A percentile compares a stretch with the other conserved stretches of the same genome.
These are phyloP conservation scores for Leptodontidium sp. DNA, from an alignment of 2,329 filamentous ascomycete species.

Conservation along the genomic window DNA sequence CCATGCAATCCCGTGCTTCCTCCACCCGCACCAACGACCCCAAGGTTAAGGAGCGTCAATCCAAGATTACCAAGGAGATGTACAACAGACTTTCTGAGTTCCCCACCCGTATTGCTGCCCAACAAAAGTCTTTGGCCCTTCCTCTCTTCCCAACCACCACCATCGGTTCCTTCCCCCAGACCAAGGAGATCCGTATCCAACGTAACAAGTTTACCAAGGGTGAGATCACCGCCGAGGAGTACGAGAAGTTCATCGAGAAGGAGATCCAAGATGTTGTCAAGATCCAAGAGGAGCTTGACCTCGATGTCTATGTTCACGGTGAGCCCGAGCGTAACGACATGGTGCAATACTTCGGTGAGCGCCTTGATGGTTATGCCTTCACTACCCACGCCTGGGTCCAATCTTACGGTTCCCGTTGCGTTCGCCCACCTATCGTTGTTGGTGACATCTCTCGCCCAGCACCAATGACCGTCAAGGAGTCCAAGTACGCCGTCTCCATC, in stretches of 20 bases:
- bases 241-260: slow-evolving; percentile 99
- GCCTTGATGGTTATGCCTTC: slow-evolving; percentile 95
- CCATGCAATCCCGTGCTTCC: slow-evolving; percentile 86
- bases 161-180: slow-evolving; percentile 99
- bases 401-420: slow-evolving; percentile 97
- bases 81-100: slow-evolving; percentile 95
- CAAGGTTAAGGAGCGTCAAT: slow-evolving; percentile 95
- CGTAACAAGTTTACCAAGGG: slow-evolving; percentile 99
- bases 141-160: slow-evolving; percentile 99
- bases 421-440: slow-evolving; percentile 97
- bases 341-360: slow-evolving; percentile 99
- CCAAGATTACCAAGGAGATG: slow-evolving; percentile 81
- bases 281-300: slow-evolving; percentile 97
- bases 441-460: slow-evolving; percentile 97
- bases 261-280: slow-evolving; percentile 95
- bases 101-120: slow-evolving; percentile 82
- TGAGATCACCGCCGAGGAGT: slow-evolving; percentile 90
- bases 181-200: slow-evolving; percentile 95
- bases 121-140: slow-evolving; percentile 92
- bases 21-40: slow-evolving; percentile 97
- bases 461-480: slow-evolving; percentile 99
- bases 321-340: slow-evolving; percentile 99
- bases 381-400: slow-evolving; percentile 99
- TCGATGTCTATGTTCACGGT: slow-evolving; percentile 97
- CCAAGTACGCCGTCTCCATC: slow-evolving; percentile 95